Conservation (phyloP, 768 basidiomycete species). For the Boletus pseudo-olivaceus region DNA sequence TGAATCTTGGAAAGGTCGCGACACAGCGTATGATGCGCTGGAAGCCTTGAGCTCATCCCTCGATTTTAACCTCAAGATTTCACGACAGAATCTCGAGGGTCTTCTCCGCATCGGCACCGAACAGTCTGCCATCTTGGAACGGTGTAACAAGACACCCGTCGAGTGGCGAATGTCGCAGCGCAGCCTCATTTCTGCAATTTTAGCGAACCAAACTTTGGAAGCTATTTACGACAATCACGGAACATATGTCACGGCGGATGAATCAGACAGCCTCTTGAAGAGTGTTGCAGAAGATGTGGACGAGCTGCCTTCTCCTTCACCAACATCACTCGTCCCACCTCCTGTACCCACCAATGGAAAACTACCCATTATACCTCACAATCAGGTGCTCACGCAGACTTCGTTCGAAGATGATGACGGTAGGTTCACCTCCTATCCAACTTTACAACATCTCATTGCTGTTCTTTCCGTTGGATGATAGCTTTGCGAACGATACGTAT, state of each 20-base stretch:
- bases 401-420: conserved; percentile 19
- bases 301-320: neutral
- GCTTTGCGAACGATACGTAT: conserved; percentile 14
- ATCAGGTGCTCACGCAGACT: neutral
- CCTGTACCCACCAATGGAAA: conserved; percentile 13
- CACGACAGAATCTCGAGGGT: conserved; percentile 38
- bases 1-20: conserved; percentile 22
- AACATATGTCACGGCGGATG: conserved; percentile 2
- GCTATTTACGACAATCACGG: conserved; percentile 13
- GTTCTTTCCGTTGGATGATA: conserved; percentile 2
- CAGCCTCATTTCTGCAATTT: conserved; percentile 31
- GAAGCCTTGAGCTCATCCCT: conserved; percentile 30
- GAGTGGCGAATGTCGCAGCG: conserved; percentile 47
- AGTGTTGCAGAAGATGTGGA: conserved; percentile 10
- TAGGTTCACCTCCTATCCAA: neutral
- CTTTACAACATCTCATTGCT: neutral
- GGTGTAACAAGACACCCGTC: conserved; percentile 38
- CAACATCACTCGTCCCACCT: conserved; percentile 4
- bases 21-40: conserved; percentile 27
- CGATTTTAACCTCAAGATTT: conserved; percentile 33
- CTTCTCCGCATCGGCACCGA: conserved; percentile 38
- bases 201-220: conserved; percentile 20
- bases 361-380: neutral
- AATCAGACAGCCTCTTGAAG: conserved; percentile 9
- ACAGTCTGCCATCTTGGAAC: conserved; percentile 37